Base-by-base conservation (phyloP, 129 eudicot species). In the Centrapalus pauciflorus region DNA sequence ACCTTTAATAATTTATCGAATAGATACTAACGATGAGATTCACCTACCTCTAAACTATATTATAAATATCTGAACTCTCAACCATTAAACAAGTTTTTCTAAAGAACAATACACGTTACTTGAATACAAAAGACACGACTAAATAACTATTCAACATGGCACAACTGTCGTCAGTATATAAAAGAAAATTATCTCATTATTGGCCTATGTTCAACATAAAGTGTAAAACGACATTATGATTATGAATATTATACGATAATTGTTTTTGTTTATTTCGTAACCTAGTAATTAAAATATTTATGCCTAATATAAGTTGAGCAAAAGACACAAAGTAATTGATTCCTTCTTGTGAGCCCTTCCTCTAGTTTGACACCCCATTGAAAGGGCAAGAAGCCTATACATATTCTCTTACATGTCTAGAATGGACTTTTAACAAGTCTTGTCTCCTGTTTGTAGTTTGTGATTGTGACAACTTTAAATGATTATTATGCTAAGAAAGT, bases 351-450 rank as follows among this genome's bases (percentile, higher is more conserved):
- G 69, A 56, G 45, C 26, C 28, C 79, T 45, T 74, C 21, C 28
- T 25, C 21, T 61, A 49, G 25, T 61, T 40, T 38, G 50, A 66
- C 41, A 25, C 51, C 57, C 52, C 79, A 55, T 55, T 30, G 32
- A 74, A 65, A 49, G 67, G 38, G 67, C 54, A 66, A 45, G 59
- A 74, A 7, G 27, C 62, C 79, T 75, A 75, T 57, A 75, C 40
- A 75, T 75, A 75, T 66, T 75, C 79, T 75, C 74, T 66, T 74
- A 57, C 67, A 70, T 28, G 32, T 20, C 77, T 72, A 72, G 55
- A 16, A 58, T 16, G 79, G 62, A 75, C 79, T 66, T 66, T 75
- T 33, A 75, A 49, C 74, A 75, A 32, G 60, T 55, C 43, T 55
- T 74, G 78, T 74, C 78, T 41, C 61, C 30, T 51, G 32, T 66